Conservation (phyloP, 2,329 filamentous ascomycete genomes). For the Pseudonectria buxi region DNA sequence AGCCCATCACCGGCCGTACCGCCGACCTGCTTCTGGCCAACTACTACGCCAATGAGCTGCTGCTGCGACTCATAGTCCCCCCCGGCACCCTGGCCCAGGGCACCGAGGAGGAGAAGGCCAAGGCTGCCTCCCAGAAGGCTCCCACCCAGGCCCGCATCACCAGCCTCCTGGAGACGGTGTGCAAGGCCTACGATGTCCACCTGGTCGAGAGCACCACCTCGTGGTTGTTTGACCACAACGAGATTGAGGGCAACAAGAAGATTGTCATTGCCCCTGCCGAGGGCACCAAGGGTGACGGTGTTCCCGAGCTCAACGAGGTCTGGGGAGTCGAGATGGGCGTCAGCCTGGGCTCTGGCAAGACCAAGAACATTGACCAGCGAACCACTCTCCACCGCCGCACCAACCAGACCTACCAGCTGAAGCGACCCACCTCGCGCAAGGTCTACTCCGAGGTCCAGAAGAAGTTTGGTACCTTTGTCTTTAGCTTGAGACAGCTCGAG, state of each 20-base stretch:
- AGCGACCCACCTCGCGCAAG: constrained; percentile 88
- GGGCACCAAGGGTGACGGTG: constrained; percentile 83
- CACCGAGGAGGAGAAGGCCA: constrained; percentile 91
- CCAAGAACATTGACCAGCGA: constrained; percentile 83
- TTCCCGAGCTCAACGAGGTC: constrained; percentile 82
- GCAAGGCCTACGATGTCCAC: constrained; percentile 83
- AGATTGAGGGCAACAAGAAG: constrained; percentile 97
- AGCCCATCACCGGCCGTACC: constrained; percentile 64
- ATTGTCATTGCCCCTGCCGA: constrained; percentile 86
- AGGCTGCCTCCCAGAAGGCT: constrained; percentile 74
- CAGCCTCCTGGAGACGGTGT: constrained; percentile 80
- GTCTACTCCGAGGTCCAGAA: constrained; percentile 90
- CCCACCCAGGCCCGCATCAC: constrained; percentile 84
- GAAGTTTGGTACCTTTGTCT: constrained; percentile 97
- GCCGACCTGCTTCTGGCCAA: constrained; percentile 88
- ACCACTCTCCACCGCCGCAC: constrained; percentile 91
- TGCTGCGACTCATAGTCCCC: constrained; percentile 84
- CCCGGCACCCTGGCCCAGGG: constrained; percentile 78
- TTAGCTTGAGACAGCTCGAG: constrained; percentile 93
- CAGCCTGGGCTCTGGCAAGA: constrained; percentile 84
- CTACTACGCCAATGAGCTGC: constrained; percentile 91
- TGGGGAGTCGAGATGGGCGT: constrained; percentile 98
- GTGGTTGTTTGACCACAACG: constrained; percentile 93
- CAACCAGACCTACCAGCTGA: constrained; percentile 82
- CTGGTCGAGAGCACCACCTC: constrained; percentile 97